A percentile compares a stretch with the other conserved stretches of the same genome.
These are phyloP conservation scores for Groenewaldozyma auringiensis DNA, from an alignment of 1,139 yeast species.

Conservation along the genomic window DNA sequence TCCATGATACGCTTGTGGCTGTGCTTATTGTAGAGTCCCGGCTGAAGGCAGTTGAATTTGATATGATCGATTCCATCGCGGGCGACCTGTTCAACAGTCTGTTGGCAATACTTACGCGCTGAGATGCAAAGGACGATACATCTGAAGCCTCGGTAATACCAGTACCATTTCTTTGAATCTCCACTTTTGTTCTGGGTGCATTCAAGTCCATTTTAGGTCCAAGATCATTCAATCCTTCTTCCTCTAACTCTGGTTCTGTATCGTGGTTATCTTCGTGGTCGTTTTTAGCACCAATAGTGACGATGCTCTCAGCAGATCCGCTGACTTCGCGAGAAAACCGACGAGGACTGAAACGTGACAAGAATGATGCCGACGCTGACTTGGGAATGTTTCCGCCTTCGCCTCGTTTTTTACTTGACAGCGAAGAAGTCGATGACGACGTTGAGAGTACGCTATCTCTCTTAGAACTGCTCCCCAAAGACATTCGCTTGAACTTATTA, in stretches of 20 bases:
- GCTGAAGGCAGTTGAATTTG: constrained; percentile 9
- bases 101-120: not conserved
- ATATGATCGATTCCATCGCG: constrained; percentile 1
- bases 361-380: not conserved
- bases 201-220: not conserved
- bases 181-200: not conserved
- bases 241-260: too few species aligned
- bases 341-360: not conserved
- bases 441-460: not conserved
- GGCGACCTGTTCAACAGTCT: constrained; percentile 1
- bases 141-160: not conserved
- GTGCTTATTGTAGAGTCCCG: constrained; percentile 14
- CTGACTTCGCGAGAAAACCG: constrained; percentile 1
- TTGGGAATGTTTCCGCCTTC: not conserved
- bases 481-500: not conserved
- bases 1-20: constrained; percentile 5
- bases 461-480: constrained; percentile 1
- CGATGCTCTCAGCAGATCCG: not conserved
- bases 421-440: not conserved
- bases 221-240: not conserved
- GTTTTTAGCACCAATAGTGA: not conserved
- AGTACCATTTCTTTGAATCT: not conserved
- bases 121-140: not conserved
- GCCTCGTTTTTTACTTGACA: constrained; percentile 1
- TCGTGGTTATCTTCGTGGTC: not conserved